Percentiles rank a stretch among this genome's conserved stretches.
Evolutionary conservation across 2,329 filamentous ascomycete genomes (phyloP).

Genomic region (Talaromyces sp.): DNA sequence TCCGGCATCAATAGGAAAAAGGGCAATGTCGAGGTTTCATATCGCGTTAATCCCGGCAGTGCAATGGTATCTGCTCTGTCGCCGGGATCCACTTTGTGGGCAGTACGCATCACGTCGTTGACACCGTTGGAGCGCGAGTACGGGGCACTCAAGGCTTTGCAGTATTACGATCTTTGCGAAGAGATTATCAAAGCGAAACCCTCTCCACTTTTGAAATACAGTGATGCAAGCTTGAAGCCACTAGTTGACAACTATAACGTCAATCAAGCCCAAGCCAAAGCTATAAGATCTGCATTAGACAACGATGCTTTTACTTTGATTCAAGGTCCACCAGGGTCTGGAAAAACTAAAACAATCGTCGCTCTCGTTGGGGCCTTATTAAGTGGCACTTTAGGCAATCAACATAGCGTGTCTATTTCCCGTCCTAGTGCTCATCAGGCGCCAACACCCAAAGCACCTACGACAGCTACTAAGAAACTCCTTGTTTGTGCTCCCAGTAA

Average conservation of each 20-base stretch:
- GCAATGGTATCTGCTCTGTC: slow-evolving; percentile 63
- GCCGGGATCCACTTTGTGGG: slow-evolving; percentile 67
- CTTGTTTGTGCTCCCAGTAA: slow-evolving; percentile 98
- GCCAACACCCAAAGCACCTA: slow-evolving; percentile 32
- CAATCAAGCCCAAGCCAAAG: slow-evolving; percentile 85
- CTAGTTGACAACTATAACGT: slow-evolving; percentile 75
- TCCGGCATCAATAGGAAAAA: slow-evolving; percentile 78
- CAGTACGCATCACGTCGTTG: slow-evolving; percentile 84
- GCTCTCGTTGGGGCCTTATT: slow-evolving; percentile 90
- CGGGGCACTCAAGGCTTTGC: slow-evolving; percentile 80
- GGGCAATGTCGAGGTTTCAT: slow-evolving; percentile 76
- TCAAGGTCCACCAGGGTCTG: slow-evolving; percentile 92
- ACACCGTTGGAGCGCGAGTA: slow-evolving; percentile 95
- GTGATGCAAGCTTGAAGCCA: slow-evolving; percentile 66
- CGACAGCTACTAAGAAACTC: slow-evolving; percentile 68
- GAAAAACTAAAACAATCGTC: slow-evolving; percentile 97
- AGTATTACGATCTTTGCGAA: slow-evolving; percentile 93
- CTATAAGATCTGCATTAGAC: slow-evolving; percentile 84
- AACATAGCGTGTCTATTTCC: slow-evolving; percentile 46
- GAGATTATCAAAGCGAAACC: slow-evolving; percentile 88
- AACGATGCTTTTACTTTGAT: slow-evolving; percentile 97
- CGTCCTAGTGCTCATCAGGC: slow-evolving; percentile 42
- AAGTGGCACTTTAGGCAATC: slow-evolving; percentile 54
- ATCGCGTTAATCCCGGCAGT: slow-evolving; percentile 69
- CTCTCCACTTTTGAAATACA: slow-evolving; percentile 80